Conservation (phyloP, 306 rosid species). For the Fragaria vesca region DNA sequence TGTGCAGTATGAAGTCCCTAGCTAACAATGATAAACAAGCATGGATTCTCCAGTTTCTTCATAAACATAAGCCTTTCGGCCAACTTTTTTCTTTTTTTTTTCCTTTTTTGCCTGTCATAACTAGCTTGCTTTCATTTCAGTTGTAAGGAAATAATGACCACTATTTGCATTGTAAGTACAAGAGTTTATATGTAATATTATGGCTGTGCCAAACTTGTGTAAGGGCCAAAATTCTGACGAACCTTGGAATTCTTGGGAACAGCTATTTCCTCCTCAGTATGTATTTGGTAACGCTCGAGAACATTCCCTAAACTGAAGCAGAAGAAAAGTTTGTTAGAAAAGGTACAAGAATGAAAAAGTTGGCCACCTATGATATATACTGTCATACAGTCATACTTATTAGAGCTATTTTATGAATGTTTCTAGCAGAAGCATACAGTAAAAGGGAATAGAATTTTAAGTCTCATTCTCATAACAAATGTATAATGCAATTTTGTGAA, state of each 20-base stretch:
- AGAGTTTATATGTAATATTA: neutral
- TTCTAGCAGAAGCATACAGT: neutral
- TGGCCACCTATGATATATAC: neutral
- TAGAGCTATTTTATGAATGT: neutral
- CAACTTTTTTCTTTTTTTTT: neutral
- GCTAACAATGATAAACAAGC: neutral
- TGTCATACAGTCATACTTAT: neutral
- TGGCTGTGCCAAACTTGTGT: neutral
- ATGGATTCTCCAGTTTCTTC: neutral
- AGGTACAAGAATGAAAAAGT: neutral
- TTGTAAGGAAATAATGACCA: neutral
- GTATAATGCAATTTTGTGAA: neutral
- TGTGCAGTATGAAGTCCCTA: neutral
- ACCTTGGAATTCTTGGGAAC: constrained; percentile 18
- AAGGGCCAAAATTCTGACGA: neutral
- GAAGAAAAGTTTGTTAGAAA: neutral
- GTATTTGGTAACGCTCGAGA: constrained; percentile 23
- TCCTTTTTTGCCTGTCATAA: neutral
- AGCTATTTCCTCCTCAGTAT: constrained; percentile 12
- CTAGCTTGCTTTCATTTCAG: neutral
- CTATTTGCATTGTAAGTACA: neutral
- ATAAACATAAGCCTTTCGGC: neutral
- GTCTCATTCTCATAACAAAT: neutral
- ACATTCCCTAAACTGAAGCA: constrained; percentile 17
- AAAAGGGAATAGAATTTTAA: neutral